Evolutionary conservation across 139 green algal species (phyloP).

Genomic region (Coccomyxa sp.): DNA sequence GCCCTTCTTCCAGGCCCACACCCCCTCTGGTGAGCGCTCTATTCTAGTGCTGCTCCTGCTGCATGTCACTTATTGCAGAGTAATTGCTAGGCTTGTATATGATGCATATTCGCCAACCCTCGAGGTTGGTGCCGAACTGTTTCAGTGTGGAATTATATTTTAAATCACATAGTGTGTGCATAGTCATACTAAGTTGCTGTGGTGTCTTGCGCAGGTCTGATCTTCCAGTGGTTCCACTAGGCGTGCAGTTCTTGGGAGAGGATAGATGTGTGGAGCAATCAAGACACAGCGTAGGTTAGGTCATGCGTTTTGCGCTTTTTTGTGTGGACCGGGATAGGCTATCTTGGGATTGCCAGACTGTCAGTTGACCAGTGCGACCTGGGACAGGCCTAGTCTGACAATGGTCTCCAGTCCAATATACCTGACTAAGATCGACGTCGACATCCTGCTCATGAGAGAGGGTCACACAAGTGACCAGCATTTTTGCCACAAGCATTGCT

Average conservation of each 20-base stretch:
- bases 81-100: not conserved
- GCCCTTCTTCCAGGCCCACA: slow-evolving; percentile 72
- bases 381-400: too few relatives aligned
- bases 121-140: not conserved
- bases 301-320: not conserved
- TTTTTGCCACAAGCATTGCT: too few relatives aligned
- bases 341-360: not conserved
- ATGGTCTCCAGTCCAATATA: too few relatives aligned
- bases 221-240: slow-evolving; percentile 27
- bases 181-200: not conserved
- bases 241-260: not conserved
- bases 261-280: too few relatives aligned
- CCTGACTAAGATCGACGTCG: too few relatives aligned
- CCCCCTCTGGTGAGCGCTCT: slow-evolving; percentile 31
- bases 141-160: not conserved
- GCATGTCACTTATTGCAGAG: not conserved
- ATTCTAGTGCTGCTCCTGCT: not conserved
- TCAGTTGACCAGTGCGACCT: not conserved
- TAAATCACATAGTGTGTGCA: not conserved
- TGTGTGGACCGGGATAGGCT: not conserved
- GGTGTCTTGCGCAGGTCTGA: slow-evolving; percentile 6
- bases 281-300: not conserved
- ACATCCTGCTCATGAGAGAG: too few relatives aligned
- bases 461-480: too few relatives aligned
- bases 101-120: not conserved